These are phyloP conservation scores for Eucalyptus erythrocorys DNA, from an alignment of 345 rosid species.

Conservation along the genomic window DNA sequence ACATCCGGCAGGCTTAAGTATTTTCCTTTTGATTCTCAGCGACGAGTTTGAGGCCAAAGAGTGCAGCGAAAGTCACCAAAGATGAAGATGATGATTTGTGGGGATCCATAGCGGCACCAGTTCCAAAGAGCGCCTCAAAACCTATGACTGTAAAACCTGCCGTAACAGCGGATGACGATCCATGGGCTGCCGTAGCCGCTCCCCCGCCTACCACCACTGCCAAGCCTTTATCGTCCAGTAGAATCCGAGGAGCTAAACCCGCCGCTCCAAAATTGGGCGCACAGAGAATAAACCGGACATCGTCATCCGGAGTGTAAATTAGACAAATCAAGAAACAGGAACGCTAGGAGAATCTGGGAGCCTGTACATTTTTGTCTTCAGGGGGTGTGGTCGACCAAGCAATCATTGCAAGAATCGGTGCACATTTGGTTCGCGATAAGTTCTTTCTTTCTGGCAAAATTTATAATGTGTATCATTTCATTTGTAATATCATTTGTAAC, in stretches of 20 bases:
- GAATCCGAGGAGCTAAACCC: conserved; percentile 70
- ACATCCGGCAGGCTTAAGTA: not conserved
- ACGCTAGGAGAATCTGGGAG: not conserved
- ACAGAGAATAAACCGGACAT: conserved; percentile 81
- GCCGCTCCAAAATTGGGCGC: conserved; percentile 72
- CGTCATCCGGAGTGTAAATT: conserved; percentile 49
- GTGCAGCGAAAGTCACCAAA: conserved; percentile 24
- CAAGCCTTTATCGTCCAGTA: conserved; percentile 59
- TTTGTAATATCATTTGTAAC: conserved; percentile 51
- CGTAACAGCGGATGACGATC: conserved; percentile 46
- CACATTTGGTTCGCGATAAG: not conserved
- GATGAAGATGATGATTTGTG: conserved; percentile 84
- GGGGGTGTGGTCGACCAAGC: not conserved
- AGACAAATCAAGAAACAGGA: not conserved
- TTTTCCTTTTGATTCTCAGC: conserved; percentile 14
- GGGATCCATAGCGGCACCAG: conserved; percentile 92
- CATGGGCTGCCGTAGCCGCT: conserved; percentile 97
- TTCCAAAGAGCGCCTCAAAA: conserved; percentile 55
- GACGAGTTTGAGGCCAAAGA: conserved; percentile 49
- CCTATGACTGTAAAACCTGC: conserved; percentile 54
- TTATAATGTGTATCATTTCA: conserved; percentile 11
- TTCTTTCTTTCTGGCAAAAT: conserved; percentile 2
- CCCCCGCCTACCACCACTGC: conserved; percentile 78
- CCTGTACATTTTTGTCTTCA: conserved; percentile 33
- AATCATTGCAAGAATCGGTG: not conserved